Base-by-base conservation (phyloP, 1,139 yeast genomes). In the Arxiozyma slooffiae region DNA sequence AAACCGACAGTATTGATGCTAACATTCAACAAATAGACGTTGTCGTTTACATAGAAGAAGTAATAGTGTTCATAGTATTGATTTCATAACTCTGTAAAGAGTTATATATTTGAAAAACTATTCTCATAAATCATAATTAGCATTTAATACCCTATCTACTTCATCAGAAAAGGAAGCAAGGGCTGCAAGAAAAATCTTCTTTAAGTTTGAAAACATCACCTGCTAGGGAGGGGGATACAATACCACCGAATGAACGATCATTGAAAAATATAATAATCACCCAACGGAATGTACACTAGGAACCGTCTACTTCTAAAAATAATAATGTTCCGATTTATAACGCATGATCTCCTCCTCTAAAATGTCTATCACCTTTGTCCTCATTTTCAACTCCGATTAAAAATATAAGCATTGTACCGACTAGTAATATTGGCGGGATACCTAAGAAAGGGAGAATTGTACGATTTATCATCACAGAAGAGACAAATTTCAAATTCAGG, bases 1-100 rank as follows among this genome's bases (percentile, higher is more conserved):
- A 23, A 7, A 18, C 22, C 7, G 17, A 22, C 5, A 37, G 41
- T 16, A 41, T 11, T n/a, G 22, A 36, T 23, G 22, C 37, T 8
- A 26, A 22, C 16, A 37, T 36, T 22, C 40, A 21, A 36, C 34
- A 47, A 48, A 41, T 11, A 45, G 46, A 16, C 22, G 42, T n/a
- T 47, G 56, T 2, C 67, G 64, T 50, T 50, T 50, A 17, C 69
- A 65, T 52, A 61, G 57, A 49, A 58, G 69, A 48, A 63, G 66
- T 43, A 55, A 57, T 47, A 61, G 66, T 44, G 47, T 60, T 20
- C 60, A 58, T 43, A 55, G 52, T 34, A 53, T 51, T 14, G 55
- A 43, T 30, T 46, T 46, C 24, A 24, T 39, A 20, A 30, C 30
- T 38, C 42, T 38, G 11, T 37, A 45, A 17, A 40, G 22, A 38